These are phyloP conservation scores for Carex littledalei DNA, from an alignment of 176 grass and related monocot genomes.

Conservation along the genomic window DNA sequence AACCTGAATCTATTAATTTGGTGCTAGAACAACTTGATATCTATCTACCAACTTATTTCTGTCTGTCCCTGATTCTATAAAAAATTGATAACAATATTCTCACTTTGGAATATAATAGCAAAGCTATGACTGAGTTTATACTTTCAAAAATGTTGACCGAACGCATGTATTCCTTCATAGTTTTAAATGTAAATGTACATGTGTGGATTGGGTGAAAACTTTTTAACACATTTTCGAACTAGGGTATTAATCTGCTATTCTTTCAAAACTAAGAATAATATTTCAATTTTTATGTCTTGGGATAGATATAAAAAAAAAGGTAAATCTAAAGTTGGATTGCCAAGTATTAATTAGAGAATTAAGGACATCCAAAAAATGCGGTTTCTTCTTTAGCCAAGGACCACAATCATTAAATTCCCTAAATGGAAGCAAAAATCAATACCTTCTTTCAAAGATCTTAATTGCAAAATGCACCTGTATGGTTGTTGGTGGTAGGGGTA, in stretches of 20 bases:
- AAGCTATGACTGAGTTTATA: neutral
- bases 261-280: neutral
- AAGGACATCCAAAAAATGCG: neutral
- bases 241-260: neutral
- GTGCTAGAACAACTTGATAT: neutral
- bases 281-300: neutral
- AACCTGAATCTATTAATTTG: neutral
- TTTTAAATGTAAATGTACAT: neutral
- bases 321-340: neutral
- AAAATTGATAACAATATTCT: neutral
- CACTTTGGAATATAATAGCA: neutral
- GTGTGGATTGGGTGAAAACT: neutral
- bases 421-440: neutral
- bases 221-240: no score
- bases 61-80: neutral
- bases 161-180: neutral
- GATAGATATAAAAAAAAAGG: neutral
- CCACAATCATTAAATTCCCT: constrained; percentile 15
- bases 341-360: neutral
- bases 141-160: neutral
- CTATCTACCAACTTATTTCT: neutral
- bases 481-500: neutral
- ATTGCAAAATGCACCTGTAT: constrained; percentile 12
- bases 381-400: neutral
- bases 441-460: constrained; percentile 9